Base-by-base conservation (phyloP, 805 yeast genomes). In the Wickerhamiella allomyrinae region DNA sequence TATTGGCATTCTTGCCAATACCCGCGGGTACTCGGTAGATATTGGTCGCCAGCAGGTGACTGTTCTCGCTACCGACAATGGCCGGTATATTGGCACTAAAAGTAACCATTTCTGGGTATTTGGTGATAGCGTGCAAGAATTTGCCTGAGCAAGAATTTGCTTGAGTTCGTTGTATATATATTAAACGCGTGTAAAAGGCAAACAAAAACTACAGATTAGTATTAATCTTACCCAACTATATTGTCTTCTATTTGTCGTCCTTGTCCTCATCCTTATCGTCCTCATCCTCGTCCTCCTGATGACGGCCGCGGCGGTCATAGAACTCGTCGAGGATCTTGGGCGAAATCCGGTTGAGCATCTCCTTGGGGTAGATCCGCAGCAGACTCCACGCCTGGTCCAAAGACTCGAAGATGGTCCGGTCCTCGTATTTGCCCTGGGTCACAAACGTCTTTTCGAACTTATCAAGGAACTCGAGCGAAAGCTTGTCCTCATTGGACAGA, bases 351-450 rank as follows among this genome's bases (percentile, higher is more conserved):
- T 91, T 91, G 60, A 91, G 78, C 82, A 91, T 73, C 68, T 91
- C 97, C 76, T 87, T 91, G 60, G 99, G 99, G 71, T 91, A 91
- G 64, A 91, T 91, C 74, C 99, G 86, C 64, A 91, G 73, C 62
- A 91, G 73, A 36, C 93, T 77, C 99, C 99, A 91, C 43, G 98
- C 99, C 63, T 83, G 87, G 63, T 91, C 98, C 62, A 91, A 76
- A 44, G 94, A 80, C 69, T 91, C 98, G 57, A 86, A 84, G 53
- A 91, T 78, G 38, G 86, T 73, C 74, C 99, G 84, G 63, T 86
- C 74, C 66, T 91, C 99, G 62, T 91, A 91, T 41, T 95, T 89
- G 62, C 97, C 97, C 70, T 91, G 99, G 37, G 86, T 59, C 56
- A 91, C 85, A 58, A 93, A 93, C 41, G 89, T 81, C 73, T 83